Base-by-base conservation (phyloP, 2,329 filamentous ascomycete species). In the Ilyonectria mors-panacis region DNA sequence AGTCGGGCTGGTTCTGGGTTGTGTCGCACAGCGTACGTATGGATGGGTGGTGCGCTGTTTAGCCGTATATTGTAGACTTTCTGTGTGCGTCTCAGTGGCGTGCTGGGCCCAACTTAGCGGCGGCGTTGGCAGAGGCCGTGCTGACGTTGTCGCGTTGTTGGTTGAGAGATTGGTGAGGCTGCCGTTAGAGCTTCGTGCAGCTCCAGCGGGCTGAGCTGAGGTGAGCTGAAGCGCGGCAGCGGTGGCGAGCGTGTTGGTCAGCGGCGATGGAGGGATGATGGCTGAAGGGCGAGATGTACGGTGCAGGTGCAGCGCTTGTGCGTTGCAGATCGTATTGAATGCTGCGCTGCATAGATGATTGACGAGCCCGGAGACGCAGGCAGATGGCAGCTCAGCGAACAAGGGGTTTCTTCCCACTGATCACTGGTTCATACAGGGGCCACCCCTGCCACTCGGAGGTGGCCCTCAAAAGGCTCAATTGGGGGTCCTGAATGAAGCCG, bases 401-500 rank as follows among this genome's bases (percentile, higher is more conserved):
- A 26, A 51, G 23, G 26, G 48, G 26, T 8, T 30, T 48, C 37
- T 6, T 33, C 47, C 47, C 47, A 50, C 17, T 35, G 28, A 53
- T 23, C 30, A 53, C 26, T 48, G 44, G 44, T 23, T n/a, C 17
- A 21, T 63, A 35, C 63, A 66, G 56, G 63, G 63, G 45, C 28
- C 6, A 53, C 37, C 53, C 58, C 57, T 53, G 51, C 12, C 17
- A 45, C 47, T 28, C 51, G 59, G 59, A 56, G 58, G 57, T 57
- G 68, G 70, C 35, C 51, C 53, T 70, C 62, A 55, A 47, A 60
- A 59, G 55, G 55, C 53, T 70, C 62, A 55, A 47, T 58, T 61
- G 55, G 55, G 59, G 65, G 60, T 67, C 67, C 48, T 66, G 59
- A 65, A 62, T 47, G 59, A 63, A 68, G 65, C 68, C 71, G 75